phyloP scores from a whole-genome alignment of 352 stramenopile genomes.

The Globisporangium sylvaticum region DNA sequence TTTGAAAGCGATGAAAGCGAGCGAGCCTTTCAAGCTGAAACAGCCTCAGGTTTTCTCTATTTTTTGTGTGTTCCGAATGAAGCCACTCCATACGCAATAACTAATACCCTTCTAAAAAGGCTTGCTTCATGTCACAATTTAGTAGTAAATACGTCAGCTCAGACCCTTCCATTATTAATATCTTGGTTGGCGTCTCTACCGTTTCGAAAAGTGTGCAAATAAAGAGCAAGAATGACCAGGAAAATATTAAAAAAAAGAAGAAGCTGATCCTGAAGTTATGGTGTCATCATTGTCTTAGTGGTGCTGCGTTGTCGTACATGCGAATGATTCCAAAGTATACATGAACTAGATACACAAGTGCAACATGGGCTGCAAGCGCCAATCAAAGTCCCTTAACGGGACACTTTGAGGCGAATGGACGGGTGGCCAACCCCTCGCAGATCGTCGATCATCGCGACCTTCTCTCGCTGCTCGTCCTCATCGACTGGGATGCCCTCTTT shows the following conservation, averaged over 20 bases:
- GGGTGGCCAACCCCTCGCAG: slow-evolving; percentile 29
- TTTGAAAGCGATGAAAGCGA: neutral
- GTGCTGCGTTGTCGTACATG: neutral
- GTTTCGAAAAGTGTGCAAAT: neutral
- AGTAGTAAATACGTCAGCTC: neutral
- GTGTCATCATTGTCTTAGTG: slow-evolving; percentile 1
- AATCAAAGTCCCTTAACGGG: neutral
- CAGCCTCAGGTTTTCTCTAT: slow-evolving; percentile 2
- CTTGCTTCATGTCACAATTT: too few species aligned
- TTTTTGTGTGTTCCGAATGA: slow-evolving; percentile 6
- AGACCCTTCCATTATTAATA: neutral
- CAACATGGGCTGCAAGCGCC: neutral
- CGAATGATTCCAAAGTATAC: neutral
- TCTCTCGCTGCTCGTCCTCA: slow-evolving; percentile 35
- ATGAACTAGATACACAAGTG: neutral
- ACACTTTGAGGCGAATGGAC: slow-evolving; percentile 18
- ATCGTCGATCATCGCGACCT: slow-evolving; percentile 30
- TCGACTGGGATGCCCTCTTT: slow-evolving; percentile 45
- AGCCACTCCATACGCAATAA: neutral
- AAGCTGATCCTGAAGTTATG: neutral
- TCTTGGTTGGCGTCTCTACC: neutral
- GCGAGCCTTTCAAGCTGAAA: slow-evolving; percentile 15
- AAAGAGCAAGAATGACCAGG: neutral
- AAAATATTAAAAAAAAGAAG: neutral
- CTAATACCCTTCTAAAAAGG: too few species aligned